Conservation (phyloP, 2,329 filamentous ascomycete genomes). For the Metarhizium guizhouense region DNA sequence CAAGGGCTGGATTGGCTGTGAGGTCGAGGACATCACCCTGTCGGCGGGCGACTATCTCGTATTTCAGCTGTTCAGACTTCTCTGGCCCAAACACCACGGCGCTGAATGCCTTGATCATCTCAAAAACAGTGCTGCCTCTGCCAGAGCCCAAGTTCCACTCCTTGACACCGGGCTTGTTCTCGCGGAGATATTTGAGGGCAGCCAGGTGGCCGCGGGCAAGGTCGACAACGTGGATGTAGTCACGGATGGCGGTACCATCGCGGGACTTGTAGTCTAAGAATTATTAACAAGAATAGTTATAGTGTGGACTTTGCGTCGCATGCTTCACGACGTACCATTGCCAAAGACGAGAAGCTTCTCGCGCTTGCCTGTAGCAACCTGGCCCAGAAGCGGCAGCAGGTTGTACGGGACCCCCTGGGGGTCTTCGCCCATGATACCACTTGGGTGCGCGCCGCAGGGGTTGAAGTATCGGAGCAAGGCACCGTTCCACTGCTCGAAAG, state of each 20-base stretch:
- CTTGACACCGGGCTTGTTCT: slow-evolving; percentile 77
- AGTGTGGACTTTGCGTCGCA: neutral
- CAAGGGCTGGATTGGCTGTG: slow-evolving; percentile 80
- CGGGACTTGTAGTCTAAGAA: slow-evolving; percentile 73
- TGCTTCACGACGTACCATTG: slow-evolving; percentile 57
- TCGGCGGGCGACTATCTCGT: slow-evolving; percentile 75
- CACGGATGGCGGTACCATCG: slow-evolving; percentile 88
- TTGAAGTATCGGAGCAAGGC: slow-evolving; percentile 97
- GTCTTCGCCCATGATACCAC: slow-evolving; percentile 96
- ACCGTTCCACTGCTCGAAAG: slow-evolving; percentile 78
- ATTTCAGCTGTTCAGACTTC: slow-evolving; percentile 45
- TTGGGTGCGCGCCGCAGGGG: slow-evolving; percentile 88
- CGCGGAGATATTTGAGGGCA: slow-evolving; percentile 82
- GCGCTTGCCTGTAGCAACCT: slow-evolving; percentile 90
- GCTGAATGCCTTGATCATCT: slow-evolving; percentile 94
- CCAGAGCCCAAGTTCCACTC: slow-evolving; percentile 97
- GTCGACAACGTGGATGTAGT: slow-evolving; percentile 96
- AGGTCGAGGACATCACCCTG: slow-evolving; percentile 89
- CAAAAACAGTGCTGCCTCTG: slow-evolving; percentile 88
- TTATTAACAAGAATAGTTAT: slow-evolving; percentile 10
- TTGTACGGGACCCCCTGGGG: slow-evolving; percentile 94
- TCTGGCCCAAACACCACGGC: neutral
- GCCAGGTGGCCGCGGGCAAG: slow-evolving; percentile 78
- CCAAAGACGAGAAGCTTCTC: slow-evolving; percentile 94
- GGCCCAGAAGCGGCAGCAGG: slow-evolving; percentile 83